A percentile compares a stretch with the other conserved stretches of the same genome.
These are phyloP conservation scores for Corchorus olitorius DNA, from an alignment of 345 rosid genomes.

Conservation along the genomic window DNA sequence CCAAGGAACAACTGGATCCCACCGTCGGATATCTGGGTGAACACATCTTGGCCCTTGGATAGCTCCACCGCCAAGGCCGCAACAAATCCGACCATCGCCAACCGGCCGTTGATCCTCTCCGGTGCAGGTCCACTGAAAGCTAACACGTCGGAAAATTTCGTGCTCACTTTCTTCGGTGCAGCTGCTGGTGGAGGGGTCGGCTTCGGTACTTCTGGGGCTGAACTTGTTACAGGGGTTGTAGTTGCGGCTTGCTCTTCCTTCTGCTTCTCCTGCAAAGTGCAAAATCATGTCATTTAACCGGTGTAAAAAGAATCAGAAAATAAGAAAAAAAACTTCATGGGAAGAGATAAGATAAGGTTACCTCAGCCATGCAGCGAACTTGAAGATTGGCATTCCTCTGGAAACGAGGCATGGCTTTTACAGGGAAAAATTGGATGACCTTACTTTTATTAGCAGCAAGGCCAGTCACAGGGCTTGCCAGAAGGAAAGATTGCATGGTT, in stretches of 20 bases:
- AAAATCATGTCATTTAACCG: neutral
- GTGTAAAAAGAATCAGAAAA: neutral
- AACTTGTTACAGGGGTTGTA: neutral
- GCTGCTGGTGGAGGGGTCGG: neutral
- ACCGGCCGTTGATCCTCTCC: constrained; percentile 83
- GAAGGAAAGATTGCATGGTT: constrained; percentile 45
- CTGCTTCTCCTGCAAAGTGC: neutral
- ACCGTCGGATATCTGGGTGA: constrained; percentile 59
- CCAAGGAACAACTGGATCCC: constrained; percentile 66
- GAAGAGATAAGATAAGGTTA: constrained; percentile 10
- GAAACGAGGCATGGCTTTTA: constrained; percentile 21
- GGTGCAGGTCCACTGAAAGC: constrained; percentile 90
- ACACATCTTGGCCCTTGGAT: constrained; percentile 65
- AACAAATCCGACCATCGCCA: constrained; percentile 89
- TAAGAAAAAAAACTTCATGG: neutral
- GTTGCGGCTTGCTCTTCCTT: neutral
- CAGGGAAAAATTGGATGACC: constrained; percentile 25
- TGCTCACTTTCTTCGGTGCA: constrained; percentile 49
- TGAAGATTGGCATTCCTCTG: constrained; percentile 29
- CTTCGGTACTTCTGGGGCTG: neutral
- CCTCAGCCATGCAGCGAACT: constrained; percentile 52
- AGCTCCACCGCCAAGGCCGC: constrained; percentile 70
- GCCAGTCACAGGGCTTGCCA: constrained; percentile 33
- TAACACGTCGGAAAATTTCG: constrained; percentile 55
- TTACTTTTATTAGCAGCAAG: constrained; percentile 24